Evolutionary conservation across 2,329 filamentous ascomycete genomes (phyloP).

Genomic region (Monosporascus sp.): DNA sequence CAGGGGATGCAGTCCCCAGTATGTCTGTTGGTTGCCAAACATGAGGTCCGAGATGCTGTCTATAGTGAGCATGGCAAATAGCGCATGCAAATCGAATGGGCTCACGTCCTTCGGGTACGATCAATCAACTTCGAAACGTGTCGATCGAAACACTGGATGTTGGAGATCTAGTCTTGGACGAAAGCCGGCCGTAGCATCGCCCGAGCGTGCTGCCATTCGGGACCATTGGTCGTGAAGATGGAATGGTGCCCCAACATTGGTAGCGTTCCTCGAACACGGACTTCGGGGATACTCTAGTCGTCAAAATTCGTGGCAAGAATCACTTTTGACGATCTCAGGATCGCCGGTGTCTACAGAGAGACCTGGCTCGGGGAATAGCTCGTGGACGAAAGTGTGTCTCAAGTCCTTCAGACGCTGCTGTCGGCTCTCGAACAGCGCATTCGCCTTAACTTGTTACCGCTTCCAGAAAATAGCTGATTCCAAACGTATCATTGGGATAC

Average conservation of each 20-base stretch:
- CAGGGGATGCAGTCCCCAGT: constrained; percentile 30
- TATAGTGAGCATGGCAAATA: constrained; percentile 63
- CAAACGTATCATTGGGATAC: constrained; percentile 17
- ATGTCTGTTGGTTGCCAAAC: constrained; percentile 39
- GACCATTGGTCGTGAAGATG: constrained; percentile 52
- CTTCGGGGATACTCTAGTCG: constrained; percentile 42
- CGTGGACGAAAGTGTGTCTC: constrained; percentile 20
- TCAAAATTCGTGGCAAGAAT: constrained; percentile 44
- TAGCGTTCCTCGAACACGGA: constrained; percentile 31
- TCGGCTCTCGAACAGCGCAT: constrained; percentile 16
- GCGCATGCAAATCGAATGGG: constrained; percentile 55
- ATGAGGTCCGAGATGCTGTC: constrained; percentile 65
- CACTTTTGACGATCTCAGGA: constrained; percentile 47
- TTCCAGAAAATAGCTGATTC: constrained; percentile 19
- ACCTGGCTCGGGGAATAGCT: constrained; percentile 14
- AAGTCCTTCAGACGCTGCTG: constrained; percentile 2
- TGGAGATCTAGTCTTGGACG: constrained; percentile 52
- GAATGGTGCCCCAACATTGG: constrained; percentile 44
- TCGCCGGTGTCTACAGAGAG: constrained; percentile 19
- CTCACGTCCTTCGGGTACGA: constrained; percentile 47
- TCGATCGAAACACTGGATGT: constrained; percentile 65
- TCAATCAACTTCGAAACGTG: constrained; percentile 60
- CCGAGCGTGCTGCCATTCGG: constrained; percentile 47
- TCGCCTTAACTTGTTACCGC: constrained; percentile 9
- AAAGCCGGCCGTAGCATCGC: constrained; percentile 51